Evolutionary conservation across 2,329 filamentous ascomycete genomes (phyloP), one percentile per base, ranked within the genome.

Genomic region (Fusarium lyarnte): DNA sequence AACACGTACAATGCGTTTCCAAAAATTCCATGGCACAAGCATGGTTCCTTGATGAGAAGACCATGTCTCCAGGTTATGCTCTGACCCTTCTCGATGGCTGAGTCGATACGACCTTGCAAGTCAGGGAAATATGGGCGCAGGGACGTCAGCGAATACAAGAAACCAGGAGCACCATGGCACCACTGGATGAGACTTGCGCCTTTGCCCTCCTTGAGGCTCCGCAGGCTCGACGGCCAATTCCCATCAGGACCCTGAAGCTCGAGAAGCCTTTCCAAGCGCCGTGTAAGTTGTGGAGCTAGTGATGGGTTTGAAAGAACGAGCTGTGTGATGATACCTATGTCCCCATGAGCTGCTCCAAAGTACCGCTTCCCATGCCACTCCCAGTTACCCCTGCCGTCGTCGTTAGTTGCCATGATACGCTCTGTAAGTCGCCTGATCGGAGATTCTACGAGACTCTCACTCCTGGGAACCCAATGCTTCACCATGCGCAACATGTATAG

Each of bases 291-390:
- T 3, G 84, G 79, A 3, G 90, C 89, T 69, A 87, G 84, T 9
- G 82, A 80, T 1, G 89, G 87, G 61, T 87, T 85, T 5, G 89
- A 89, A 27, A 88, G 82, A 4, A 92, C 85, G 19, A 93, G 82
- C 79, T 94, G 92, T n/a, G 88, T 90, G 62, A 94, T 85, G 78
- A 92, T 93, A 8, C 92, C 90, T 31, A 93, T 88, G 17, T 88
- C 86, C 12, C 92, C 92, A 76, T 94, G 91, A 1, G 87, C 88
- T 9, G 91, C 89, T 3, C 92, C 92, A 39, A 92, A 83, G 75
- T 92, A 92, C 23, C 82, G 78, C 73, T 88, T 89, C 19, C 86
- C 87, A 66, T 89, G 87, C 88, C 89, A 93, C 69, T 85, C 86
- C 92, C 91, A 93, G 2, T 81, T 79, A 10, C 78, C 80, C 42